Percentiles rank a stretch among this genome's conserved stretches.
These are phyloP conservation scores for Papiliotrema flavescens DNA, from an alignment of 1,284 basidiomycete genomes.

Conservation along the genomic window DNA sequence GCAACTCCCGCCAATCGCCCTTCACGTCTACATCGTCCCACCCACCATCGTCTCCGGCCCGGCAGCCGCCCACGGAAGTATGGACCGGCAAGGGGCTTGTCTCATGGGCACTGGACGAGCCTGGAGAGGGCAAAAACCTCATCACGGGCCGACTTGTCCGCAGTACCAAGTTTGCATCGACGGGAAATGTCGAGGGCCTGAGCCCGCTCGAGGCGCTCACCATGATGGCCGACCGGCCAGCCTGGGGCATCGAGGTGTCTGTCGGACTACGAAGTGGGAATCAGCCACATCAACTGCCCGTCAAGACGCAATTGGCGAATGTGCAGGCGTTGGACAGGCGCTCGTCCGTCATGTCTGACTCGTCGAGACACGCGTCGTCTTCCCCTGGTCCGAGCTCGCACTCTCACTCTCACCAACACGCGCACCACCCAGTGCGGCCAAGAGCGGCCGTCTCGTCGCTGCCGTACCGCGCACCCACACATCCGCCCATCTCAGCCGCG, in stretches of 20 bases:
- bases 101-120: conserved; percentile 40
- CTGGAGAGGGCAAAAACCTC: conserved; percentile 40
- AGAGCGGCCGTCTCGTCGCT: background rate
- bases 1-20: conserved; percentile 27
- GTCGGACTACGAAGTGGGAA: conserved; percentile 28
- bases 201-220: conserved; percentile 34
- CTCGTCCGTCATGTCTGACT: background rate
- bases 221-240: conserved; percentile 11
- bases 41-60: conserved; percentile 1
- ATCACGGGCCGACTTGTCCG: conserved; percentile 40
- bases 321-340: background rate
- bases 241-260: conserved; percentile 43
- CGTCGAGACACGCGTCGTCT: conserved; percentile 1
- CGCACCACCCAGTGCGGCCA: background rate
- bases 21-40: conserved; percentile 9
- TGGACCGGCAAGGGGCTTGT: conserved; percentile 46
- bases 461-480: background rate
- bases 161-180: conserved; percentile 13
- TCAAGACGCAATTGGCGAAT: background rate
- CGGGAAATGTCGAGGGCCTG: conserved; percentile 14
- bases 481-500: background rate
- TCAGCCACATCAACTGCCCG: background rate
- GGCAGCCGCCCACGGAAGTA: conserved; percentile 13
- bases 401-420: background rate
- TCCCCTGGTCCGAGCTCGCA: background rate